Conservation (phyloP, 2,329 filamentous ascomycete genomes). For the Xylaria sp. region DNA sequence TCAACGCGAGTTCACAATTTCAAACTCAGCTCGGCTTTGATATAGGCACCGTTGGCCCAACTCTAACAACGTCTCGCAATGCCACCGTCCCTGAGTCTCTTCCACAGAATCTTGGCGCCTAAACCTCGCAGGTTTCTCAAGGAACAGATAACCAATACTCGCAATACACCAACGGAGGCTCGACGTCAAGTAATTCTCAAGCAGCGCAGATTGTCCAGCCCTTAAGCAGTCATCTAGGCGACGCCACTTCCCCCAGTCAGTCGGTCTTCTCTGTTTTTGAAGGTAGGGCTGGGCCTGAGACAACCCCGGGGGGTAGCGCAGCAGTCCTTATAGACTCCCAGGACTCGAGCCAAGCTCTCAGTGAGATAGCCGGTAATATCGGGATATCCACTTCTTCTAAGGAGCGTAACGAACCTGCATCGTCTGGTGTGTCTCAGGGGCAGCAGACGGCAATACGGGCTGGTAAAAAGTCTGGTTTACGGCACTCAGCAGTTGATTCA, state of each 20-base stretch:
- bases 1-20: slow-evolving; percentile 9
- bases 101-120: slow-evolving; percentile 7
- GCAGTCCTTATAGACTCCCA: slow-evolving; percentile 24
- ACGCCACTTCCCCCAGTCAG: slow-evolving; percentile 31
- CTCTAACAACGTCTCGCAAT: slow-evolving; percentile 4
- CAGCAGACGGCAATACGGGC: neutral
- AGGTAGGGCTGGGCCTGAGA: slow-evolving; percentile 29
- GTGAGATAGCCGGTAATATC: slow-evolving; percentile 37
- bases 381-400: slow-evolving; percentile 32
- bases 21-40: slow-evolving; percentile 21
- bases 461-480: neutral
- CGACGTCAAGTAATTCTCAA: slow-evolving; percentile 32
- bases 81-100: slow-evolving; percentile 21
- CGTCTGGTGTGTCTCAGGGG: neutral
- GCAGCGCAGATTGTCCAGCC: slow-evolving; percentile 39
- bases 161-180: slow-evolving; percentile 10
- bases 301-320: slow-evolving; percentile 9
- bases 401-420: slow-evolving; percentile 5
- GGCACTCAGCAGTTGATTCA: neutral
- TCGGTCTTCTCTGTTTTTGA: slow-evolving; percentile 33
- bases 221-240: slow-evolving; percentile 30
- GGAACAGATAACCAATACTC: slow-evolving; percentile 24
- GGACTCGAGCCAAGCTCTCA: slow-evolving; percentile 35
- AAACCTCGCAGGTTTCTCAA: slow-evolving; percentile 12
- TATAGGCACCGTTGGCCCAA: slow-evolving; percentile 1